Evolutionary conservation across 2,329 filamentous ascomycete genomes (phyloP), one percentile per base, ranked within the genome.

Genomic region (Hypoxylon sp.): DNA sequence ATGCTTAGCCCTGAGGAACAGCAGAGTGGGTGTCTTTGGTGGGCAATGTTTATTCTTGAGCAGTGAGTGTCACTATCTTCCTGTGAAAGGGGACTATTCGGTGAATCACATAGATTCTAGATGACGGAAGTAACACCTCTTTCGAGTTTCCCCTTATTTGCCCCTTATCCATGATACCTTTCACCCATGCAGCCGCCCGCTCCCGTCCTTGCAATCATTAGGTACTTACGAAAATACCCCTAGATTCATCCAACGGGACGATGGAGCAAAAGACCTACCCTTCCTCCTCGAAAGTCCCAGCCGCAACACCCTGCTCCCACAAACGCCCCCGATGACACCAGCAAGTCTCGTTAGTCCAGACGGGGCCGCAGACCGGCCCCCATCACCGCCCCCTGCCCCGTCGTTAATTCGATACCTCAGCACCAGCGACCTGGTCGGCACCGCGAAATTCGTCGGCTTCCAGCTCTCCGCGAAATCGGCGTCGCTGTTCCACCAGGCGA

Each of bases 41-140:
- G 82, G 82, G 79, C 77, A 1, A 73, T 83, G 45, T 80, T 83
- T 63, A 80, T 83, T 17, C 73, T 83, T 30, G 82, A 83, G 63
- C 80, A 82, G 80, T 81, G 70, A 75, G 79, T 75, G 14, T 0
- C 5, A 5, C 25, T 13, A 23, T 17, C 30, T 59, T 9, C 13
- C n/a, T 53, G 11, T n/a, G 6, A 60, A 23, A 14, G 11, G 28
- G 49, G 48, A 14, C 6, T n/a, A 14, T 1, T 36, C 43, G 14
- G n/a, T 50, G 17, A 32, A 13, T 53, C 11, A 5, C 6, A 21
- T 13, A 13, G 32, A 38, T 23, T 23, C 30, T 46, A 25, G 7
- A 19, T 17, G 6, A 7, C 7, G 7, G 9, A 19, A 43, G 3
- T 21, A 17, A 43, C 10, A 5, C 17, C 17, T 11, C 38, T 43